phyloP scores from a whole-genome alignment of 768 basidiomycete genomes.

The Lentinula detonsa region DNA sequence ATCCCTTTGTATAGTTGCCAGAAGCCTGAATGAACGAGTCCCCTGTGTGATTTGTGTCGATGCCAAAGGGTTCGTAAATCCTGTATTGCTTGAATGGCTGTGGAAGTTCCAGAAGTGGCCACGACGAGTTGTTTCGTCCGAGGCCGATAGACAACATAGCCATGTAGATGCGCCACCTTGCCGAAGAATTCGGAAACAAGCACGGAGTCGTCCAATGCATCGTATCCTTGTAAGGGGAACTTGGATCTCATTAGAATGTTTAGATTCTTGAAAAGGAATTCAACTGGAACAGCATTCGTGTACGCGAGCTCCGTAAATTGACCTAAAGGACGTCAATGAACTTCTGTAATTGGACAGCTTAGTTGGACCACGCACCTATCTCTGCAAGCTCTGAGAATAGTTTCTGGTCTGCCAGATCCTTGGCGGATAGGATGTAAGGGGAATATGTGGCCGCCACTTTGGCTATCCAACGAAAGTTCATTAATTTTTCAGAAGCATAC shows the following conservation, averaged over 20 bases:
- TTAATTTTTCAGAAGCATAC: constrained; percentile 46
- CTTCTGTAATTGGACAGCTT: background rate
- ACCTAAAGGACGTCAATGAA: constrained; percentile 21
- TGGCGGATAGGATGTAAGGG: constrained; percentile 29
- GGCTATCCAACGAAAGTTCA: constrained; percentile 53
- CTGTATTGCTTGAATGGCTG: constrained; percentile 35
- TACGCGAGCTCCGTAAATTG: constrained; percentile 54
- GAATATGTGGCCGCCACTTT: constrained; percentile 43
- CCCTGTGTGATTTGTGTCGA: constrained; percentile 30
- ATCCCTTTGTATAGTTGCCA: constrained; percentile 47
- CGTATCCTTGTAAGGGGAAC: constrained; percentile 48
- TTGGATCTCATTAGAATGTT: constrained; percentile 28
- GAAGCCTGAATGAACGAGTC: constrained; percentile 48
- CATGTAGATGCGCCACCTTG: constrained; percentile 36
- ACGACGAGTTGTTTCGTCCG: constrained; percentile 40
- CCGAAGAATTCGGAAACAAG: constrained; percentile 36
- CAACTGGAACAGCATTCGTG: constrained; percentile 29
- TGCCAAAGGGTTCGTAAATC: constrained; percentile 36
- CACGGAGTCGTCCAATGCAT: constrained; percentile 25
- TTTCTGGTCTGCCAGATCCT: constrained; percentile 31
- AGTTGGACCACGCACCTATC: constrained; percentile 24
- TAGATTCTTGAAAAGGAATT: constrained; percentile 37
- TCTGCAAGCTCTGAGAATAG: constrained; percentile 36
- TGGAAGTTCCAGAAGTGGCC: constrained; percentile 46
- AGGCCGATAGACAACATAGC: constrained; percentile 40